Base-by-base conservation (phyloP, 169 alveolate species). In the Blepharisma undulans region DNA sequence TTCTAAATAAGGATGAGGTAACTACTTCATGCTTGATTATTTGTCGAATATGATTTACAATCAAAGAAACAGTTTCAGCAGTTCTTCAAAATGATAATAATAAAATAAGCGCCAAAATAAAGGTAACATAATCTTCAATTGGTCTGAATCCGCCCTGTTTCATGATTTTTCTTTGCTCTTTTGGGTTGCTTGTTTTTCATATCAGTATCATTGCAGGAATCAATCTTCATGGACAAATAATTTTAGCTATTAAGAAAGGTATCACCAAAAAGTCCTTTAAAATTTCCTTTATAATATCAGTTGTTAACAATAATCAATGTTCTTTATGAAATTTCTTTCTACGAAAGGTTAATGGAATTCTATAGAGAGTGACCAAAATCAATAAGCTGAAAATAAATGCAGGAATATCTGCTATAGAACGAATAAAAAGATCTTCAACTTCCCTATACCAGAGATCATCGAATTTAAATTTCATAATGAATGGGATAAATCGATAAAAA, bases 51-150 rank as follows among this genome's bases (percentile, higher is more conserved):
- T 86, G 91, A 61, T 71, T 86, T 19, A 27, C 25, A 0, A 86
- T 72, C 6, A 86, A 61, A 21, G 84, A 72, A 19, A 86, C 25
- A 25, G 22, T 72, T 32, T 86, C 91, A 12, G 27, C 71, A 0
- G 91, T 36, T 32, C 91, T 86, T 85, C 91, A 86, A 21, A 86
- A 0, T 0, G 84, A 30, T 72, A 86, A 71, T 19, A 86, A 18
- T 19, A 86, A 36, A 29, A 61, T 34, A 19, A 72, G 0, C 1
- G 34, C 36, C 48, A 86, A 32, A 5, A 86, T 71, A 66, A 86
- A 1, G 10, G 91, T 86, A 10, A 10, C 48, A 48, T 71, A 71
- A 32, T 86, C 91, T 25, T 25, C 59, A 1, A 86, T 71, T 19
- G 84, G 84, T 27, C 61, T 66, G 29, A 86, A 2, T 0, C 80